phyloP scores from a whole-genome alignment of 78 protist genomes.

The slime mould (Dictyostelium discoideum) region DNA sequence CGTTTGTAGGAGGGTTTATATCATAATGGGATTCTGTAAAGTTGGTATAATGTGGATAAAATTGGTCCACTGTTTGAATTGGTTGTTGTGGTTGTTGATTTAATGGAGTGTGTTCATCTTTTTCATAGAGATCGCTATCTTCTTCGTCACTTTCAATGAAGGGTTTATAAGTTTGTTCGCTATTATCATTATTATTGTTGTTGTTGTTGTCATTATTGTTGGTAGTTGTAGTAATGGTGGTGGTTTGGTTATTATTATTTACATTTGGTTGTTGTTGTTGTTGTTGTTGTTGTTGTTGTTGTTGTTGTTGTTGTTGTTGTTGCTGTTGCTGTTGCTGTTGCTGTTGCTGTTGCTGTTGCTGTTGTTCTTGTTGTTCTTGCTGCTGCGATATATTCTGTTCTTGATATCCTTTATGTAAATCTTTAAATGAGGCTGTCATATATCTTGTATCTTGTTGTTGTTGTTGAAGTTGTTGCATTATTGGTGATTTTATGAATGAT shows the following conservation, averaged over 20 bases:
- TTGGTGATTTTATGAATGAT: background rate
- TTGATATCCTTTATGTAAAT: conserved; percentile 10
- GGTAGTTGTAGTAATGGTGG: background rate
- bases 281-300: background rate
- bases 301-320: background rate
- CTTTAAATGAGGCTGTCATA: background rate
- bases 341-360: background rate
- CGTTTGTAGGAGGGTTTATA: conserved; percentile 3
- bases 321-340: background rate
- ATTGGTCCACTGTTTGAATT: background rate
- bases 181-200: background rate
- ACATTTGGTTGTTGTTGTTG: background rate
- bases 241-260: background rate
- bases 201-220: background rate
- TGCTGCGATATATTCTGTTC: background rate
- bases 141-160: background rate
- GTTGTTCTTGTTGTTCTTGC: background rate
- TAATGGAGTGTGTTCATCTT: background rate
- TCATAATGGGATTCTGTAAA: conserved; percentile 33
- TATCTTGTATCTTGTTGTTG: background rate
- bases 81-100: background rate
- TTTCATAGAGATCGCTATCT: conserved; percentile 13
- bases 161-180: background rate
- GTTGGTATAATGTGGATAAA: conserved; percentile 3
- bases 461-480: background rate